phyloP scores from a whole-genome alignment of 805 yeast genomes.

The Pichia nanzhaoensis region DNA sequence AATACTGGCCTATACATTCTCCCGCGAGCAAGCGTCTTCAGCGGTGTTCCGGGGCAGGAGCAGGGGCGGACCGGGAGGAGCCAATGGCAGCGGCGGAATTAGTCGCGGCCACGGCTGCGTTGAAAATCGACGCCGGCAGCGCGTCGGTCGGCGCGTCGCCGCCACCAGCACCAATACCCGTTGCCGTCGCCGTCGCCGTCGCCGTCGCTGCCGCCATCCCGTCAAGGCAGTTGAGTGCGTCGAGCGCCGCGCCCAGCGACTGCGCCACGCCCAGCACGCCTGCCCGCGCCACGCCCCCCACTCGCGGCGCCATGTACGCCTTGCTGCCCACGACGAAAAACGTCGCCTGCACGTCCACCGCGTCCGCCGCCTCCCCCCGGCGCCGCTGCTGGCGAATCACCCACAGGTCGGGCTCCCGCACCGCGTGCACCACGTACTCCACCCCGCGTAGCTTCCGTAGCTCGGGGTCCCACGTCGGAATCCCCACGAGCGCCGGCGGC shows the following conservation, averaged over 20 bases:
- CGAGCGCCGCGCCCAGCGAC: not conserved
- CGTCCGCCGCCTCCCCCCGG: constrained; percentile 46
- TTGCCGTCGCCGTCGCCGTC: not conserved
- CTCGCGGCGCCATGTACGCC: constrained; percentile 82
- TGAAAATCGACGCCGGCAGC: no score
- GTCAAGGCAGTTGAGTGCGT: not conserved
- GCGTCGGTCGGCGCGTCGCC: no score
- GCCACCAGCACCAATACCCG: not conserved
- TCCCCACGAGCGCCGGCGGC: constrained; percentile 26
- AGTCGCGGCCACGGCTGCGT: no score
- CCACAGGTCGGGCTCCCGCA: constrained; percentile 92
- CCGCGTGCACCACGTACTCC: constrained; percentile 70
- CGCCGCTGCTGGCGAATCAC: constrained; percentile 77
- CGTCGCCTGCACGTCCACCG: constrained; percentile 54
- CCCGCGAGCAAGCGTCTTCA: not conserved
- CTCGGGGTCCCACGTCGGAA: constrained; percentile 37
- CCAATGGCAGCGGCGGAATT: no score
- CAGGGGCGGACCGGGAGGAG: no score
- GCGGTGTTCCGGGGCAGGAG: no score
- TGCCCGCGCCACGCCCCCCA: constrained; percentile 51
- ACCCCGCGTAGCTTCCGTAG: constrained; percentile 74
- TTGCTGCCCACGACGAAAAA: constrained; percentile 89
- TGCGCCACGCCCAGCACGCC: not conserved
- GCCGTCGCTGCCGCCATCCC: not conserved
- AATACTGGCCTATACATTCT: not conserved